Conservation (phyloP, 148 eudicot species). For the Rhododendron simsii region DNA sequence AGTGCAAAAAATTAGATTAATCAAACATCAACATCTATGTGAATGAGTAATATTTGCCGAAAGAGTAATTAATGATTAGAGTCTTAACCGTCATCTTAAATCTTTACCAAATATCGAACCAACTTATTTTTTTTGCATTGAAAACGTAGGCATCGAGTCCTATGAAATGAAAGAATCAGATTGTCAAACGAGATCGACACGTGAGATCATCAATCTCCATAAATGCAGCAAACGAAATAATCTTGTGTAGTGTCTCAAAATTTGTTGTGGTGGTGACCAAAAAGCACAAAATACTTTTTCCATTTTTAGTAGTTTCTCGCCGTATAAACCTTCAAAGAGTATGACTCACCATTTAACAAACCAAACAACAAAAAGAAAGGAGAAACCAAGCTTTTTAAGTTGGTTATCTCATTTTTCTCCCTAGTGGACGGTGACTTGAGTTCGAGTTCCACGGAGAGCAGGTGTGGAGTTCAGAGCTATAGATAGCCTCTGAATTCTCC, state of each 20-base stretch:
- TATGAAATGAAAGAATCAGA: not conserved
- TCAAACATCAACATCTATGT: too few species aligned
- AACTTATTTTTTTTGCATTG: not conserved
- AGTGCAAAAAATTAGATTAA: too few species aligned
- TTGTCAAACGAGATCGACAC: not conserved
- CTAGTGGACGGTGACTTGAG: too few species aligned
- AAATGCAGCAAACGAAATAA: not conserved
- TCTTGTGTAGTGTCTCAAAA: not conserved
- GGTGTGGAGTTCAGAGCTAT: too few species aligned
- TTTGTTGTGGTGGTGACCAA: not conserved
- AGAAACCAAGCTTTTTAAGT: too few species aligned
- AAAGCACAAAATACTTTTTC: not conserved
- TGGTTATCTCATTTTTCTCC: too few species aligned
- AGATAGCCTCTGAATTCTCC: too few species aligned
- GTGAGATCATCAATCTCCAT: not conserved
- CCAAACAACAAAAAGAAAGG: not conserved
- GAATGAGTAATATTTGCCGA: too few species aligned
- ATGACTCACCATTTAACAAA: not conserved
- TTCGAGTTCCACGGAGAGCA: too few species aligned
- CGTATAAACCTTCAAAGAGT: not conserved
- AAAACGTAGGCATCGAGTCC: not conserved
- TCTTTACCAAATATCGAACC: too few species aligned
- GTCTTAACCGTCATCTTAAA: too few species aligned
- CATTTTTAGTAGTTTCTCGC: not conserved
- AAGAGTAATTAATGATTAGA: too few species aligned